Percentiles rank a stretch among this genome's conserved stretches.
Evolutionary conservation across 441 rosid genomes (phyloP).

Genomic region (Populus hybrid): DNA sequence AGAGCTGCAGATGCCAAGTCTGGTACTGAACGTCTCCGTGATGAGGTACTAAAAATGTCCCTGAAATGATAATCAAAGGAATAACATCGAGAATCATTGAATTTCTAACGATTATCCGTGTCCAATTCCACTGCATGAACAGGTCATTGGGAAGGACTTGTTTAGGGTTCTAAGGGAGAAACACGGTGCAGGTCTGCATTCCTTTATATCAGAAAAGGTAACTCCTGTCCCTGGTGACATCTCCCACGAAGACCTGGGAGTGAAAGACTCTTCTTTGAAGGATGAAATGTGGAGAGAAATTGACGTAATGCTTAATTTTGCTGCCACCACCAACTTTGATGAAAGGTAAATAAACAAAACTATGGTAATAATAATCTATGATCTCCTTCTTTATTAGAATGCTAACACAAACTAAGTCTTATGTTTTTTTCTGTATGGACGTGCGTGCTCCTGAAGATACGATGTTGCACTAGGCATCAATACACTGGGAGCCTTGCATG

Average conservation of each 20-base stretch:
- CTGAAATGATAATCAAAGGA: too few species aligned
- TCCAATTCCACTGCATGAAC: background rate
- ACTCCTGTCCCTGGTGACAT: conserved; percentile 59
- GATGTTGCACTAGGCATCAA: conserved; percentile 37
- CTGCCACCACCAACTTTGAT: conserved; percentile 74
- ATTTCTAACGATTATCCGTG: background rate
- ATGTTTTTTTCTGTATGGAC: background rate
- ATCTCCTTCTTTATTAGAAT: background rate
- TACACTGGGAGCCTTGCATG: conserved; percentile 38
- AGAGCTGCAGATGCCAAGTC: conserved; percentile 46
- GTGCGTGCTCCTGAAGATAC: conserved; percentile 13
- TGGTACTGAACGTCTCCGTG: conserved; percentile 36
- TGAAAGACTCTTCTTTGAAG: conserved; percentile 34
- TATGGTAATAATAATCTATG: background rate
- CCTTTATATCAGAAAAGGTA: conserved; percentile 48
- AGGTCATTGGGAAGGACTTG: conserved; percentile 68
- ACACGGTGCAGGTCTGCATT: conserved; percentile 37
- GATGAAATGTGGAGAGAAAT: conserved; percentile 47
- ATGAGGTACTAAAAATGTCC: conserved; percentile 30
- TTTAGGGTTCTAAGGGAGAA: conserved; percentile 57
- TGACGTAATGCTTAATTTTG: conserved; percentile 54
- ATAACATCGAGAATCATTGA: too few species aligned
- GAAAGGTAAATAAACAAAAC: conserved; percentile 39
- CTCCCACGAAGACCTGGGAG: conserved; percentile 47
- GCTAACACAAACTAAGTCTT: background rate